Base-by-base conservation (phyloP, 2,329 filamentous ascomycete genomes). In the Chrysosporium keratinophilum region DNA sequence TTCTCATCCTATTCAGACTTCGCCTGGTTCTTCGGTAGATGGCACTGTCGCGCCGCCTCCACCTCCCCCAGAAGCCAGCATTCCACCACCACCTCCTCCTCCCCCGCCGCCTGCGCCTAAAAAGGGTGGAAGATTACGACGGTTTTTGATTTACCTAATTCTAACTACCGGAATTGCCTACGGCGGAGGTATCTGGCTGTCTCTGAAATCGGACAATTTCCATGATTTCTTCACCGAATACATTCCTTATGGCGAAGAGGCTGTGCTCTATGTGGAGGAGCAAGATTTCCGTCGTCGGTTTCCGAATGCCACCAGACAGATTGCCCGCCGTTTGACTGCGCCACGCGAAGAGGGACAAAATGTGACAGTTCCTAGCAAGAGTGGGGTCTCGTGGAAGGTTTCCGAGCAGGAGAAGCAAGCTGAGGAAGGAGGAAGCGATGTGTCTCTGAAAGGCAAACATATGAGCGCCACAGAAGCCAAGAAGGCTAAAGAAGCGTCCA, bases 171-270 rank as follows among this genome's bases (percentile, higher is more conserved):
- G 82, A 5, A 71, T 94, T 43, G 83, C 85, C 39, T 98, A 95
- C 64, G 87, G 80, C 54, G 89, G 89, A 60, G 89, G 91, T 61
- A 84, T 96, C 53, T 95, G 87, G 77, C 93, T 95, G 71, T 91
- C 93, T 53, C 82, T 95, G 60, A 79, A 93, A 71, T 95, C 85
- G 66, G 93, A 98, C 76, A 95, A 88, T 73, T 98, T 97, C 79
- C 91, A 98, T 73, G 93, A 98, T 71, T 93, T 96, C 76, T 98
- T 98, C 74, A 97, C 90, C 64, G 90, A 96, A 73, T 98, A 91
- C 70, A 74, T 98, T 15, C 93, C 93, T 19, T 95, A 87, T 62
- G 93, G 90, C 64, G 93, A 98, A 73, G 88, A 95, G 67, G 86
- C 86, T 15, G 91, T 98, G 44, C 81, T 95, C 23, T 97, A 95